Percentiles rank a stretch among this genome's conserved stretches.
Evolutionary conservation across 129 eudicot genomes (phyloP).

Genomic region (Tanacetum coccineum): DNA sequence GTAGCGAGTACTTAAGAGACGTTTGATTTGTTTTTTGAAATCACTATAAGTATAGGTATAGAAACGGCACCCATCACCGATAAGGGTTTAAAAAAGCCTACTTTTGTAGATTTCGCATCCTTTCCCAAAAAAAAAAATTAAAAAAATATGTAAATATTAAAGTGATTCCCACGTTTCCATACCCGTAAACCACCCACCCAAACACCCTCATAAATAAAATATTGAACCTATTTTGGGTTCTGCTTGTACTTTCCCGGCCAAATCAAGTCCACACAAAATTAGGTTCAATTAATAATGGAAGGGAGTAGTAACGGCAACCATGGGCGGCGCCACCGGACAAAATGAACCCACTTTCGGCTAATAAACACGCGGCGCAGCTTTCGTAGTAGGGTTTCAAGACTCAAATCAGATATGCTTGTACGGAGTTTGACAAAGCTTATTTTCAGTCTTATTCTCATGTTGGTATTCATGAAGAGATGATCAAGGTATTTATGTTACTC

Average conservation of each 20-base stretch:
- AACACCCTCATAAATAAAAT: neutral
- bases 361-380: constrained; percentile 45
- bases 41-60: too few relatives aligned
- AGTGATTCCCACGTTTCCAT: too few relatives aligned
- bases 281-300: constrained; percentile 4
- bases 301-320: constrained; percentile 43
- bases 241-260: constrained; percentile 21
- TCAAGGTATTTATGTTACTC: too few relatives aligned
- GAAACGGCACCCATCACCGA: too few relatives aligned
- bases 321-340: constrained; percentile 29
- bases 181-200: too few relatives aligned
- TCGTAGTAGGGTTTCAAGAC: constrained; percentile 71
- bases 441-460: constrained; percentile 87
- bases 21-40: too few relatives aligned
- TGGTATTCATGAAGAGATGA: constrained; percentile 98
- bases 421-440: constrained; percentile 85
- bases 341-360: constrained; percentile 32
- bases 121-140: too few relatives aligned
- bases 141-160: too few relatives aligned
- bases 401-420: too few relatives aligned
- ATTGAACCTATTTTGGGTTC: constrained; percentile 1
- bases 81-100: too few relatives aligned
- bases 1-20: too few relatives aligned
- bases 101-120: too few relatives aligned
- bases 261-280: neutral